phyloP scores from a whole-genome alignment of 441 rosid species.

The Populus hybrid region DNA sequence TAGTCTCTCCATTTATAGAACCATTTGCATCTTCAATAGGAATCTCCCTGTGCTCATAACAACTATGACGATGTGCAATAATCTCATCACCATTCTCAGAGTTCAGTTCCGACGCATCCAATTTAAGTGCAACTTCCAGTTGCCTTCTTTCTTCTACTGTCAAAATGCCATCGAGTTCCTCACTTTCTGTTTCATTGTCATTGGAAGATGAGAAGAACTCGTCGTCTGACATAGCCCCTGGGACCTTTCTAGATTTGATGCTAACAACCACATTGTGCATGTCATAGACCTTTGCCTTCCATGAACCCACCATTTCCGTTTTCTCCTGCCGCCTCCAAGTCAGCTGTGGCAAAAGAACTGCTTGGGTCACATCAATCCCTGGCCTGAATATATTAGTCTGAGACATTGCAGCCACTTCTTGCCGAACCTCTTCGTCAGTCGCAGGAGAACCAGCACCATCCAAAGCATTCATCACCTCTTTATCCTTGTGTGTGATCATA shows the following conservation, averaged over 20 bases:
- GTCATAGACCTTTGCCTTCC: conserved; percentile 94
- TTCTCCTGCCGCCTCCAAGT: conserved; percentile 99
- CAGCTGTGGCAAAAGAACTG: conserved; percentile 75
- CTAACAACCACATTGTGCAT: conserved; percentile 97
- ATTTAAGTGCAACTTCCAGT: conserved; percentile 79
- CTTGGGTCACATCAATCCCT: conserved; percentile 92
- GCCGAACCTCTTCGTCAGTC: conserved; percentile 78
- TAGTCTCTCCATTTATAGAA: conserved; percentile 46
- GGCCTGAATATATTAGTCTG: conserved; percentile 92
- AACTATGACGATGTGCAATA: conserved; percentile 66
- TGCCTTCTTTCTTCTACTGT: conserved; percentile 91
- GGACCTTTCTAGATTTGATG: conserved; percentile 85
- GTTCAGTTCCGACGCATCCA: conserved; percentile 60
- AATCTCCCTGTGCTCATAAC: conserved; percentile 78
- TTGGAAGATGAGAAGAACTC: conserved; percentile 74
- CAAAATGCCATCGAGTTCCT: conserved; percentile 67
- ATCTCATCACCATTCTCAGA: conserved; percentile 52
- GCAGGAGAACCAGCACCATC: conserved; percentile 81
- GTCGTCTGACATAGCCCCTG: conserved; percentile 95
- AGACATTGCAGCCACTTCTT: conserved; percentile 88
- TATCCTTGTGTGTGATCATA: conserved; percentile 90
- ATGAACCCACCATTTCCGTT: conserved; percentile 78
- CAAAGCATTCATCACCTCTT: conserved; percentile 87
- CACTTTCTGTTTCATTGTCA: conserved; percentile 67
- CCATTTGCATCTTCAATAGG: conserved; percentile 51